Percentiles rank a stretch among this genome's conserved stretches.
Evolutionary conservation across 2,329 filamentous ascomycete genomes (phyloP).

Genomic region (Teratosphaeria viscida): DNA sequence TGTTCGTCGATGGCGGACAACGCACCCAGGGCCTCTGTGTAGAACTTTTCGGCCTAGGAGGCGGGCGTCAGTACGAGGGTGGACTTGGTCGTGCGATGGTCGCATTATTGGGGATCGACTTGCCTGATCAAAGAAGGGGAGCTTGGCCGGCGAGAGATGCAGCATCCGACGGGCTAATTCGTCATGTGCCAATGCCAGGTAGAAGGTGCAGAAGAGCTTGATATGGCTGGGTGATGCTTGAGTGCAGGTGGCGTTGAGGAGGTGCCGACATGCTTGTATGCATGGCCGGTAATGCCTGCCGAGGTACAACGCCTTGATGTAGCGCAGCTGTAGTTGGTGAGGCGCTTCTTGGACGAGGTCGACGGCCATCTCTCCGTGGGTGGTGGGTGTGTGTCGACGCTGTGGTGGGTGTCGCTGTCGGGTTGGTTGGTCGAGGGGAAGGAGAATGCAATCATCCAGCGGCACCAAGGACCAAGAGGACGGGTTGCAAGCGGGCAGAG

Average conservation of each 20-base stretch:
- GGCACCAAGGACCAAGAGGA: too few relatives aligned
- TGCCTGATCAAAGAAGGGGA: conserved; percentile 28
- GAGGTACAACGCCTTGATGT: conserved; percentile 23
- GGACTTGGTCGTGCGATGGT: too few relatives aligned
- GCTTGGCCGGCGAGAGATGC: conserved; percentile 35
- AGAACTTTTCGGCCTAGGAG: conserved; percentile 28
- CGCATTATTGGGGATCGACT: background rate
- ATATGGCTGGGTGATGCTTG: conserved; percentile 10
- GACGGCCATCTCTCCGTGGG: background rate
- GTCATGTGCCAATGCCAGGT: conserved; percentile 37
- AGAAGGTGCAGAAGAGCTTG: conserved; percentile 34
- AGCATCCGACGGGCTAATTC: conserved; percentile 37
- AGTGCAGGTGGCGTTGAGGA: conserved; percentile 6
- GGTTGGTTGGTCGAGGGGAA: background rate
- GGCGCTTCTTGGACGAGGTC: background rate
- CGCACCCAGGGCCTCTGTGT: conserved; percentile 19
- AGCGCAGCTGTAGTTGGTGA: conserved; percentile 10
- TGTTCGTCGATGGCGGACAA: conserved; percentile 6
- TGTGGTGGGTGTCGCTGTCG: background rate
- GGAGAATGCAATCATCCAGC: too few relatives aligned
- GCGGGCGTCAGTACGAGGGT: background rate
- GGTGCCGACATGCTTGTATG: conserved; percentile 20
- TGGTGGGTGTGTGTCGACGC: background rate
- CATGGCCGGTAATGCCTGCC: conserved; percentile 21
- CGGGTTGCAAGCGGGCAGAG: too few relatives aligned